A percentile compares a stretch with the other conserved stretches of the same genome.
These are phyloP conservation scores for Gracilaria gracilis DNA, from an alignment of 23 red algal genomes.

Conservation along the genomic window DNA sequence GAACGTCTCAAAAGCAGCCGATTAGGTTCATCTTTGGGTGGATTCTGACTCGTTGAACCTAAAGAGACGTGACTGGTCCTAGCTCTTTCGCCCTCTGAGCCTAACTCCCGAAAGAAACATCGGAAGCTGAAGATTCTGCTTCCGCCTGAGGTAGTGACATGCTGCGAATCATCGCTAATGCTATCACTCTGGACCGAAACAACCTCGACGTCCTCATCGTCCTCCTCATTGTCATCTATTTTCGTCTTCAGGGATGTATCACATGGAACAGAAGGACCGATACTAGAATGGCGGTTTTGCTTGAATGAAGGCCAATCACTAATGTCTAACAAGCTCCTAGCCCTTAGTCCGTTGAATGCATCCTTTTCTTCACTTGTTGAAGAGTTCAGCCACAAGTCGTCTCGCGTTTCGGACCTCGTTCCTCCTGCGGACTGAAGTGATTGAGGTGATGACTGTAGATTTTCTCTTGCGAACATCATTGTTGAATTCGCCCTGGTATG, in stretches of 20 bases:
- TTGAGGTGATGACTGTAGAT: not conserved
- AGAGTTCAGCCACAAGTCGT: not conserved
- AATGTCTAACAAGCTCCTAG: slow-evolving; percentile 1
- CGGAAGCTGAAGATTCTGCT: slow-evolving; percentile 3
- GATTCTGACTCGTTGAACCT: not conserved
- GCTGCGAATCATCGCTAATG: not conserved
- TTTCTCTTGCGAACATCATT: not conserved
- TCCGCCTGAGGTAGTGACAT: not conserved
- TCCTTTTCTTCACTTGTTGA: not conserved
- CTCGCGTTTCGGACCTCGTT: not conserved
- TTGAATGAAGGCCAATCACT: not conserved
- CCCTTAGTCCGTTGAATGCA: not conserved
- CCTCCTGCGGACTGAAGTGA: not conserved
- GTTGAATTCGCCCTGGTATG: slow-evolving; percentile 3
- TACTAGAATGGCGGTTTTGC: not conserved
- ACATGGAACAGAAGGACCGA: not conserved
- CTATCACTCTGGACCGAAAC: not conserved
- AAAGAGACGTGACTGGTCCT: slow-evolving; percentile 1
- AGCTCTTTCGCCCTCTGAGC: not conserved
- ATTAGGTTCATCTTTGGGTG: not conserved
- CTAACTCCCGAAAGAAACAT: not conserved
- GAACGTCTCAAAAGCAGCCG: slow-evolving; percentile 8
- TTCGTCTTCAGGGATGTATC: not conserved
- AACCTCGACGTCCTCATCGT: not conserved
- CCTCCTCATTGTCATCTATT: not conserved